phyloP scores from a whole-genome alignment of 345 rosid species.

The Cardiospermum halicacabum region DNA sequence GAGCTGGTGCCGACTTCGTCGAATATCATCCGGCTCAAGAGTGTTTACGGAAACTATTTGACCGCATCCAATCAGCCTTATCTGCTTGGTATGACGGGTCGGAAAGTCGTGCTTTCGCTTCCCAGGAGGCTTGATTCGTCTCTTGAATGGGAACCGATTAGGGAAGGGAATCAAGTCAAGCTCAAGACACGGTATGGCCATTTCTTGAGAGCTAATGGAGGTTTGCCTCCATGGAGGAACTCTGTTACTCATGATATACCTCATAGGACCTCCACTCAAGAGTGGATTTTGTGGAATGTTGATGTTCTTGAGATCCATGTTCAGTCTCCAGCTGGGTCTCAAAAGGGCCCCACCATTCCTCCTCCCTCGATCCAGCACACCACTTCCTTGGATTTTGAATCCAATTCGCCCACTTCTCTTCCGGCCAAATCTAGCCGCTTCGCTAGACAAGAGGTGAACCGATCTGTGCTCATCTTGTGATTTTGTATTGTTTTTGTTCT shows the following conservation, averaged over 20 bases:
- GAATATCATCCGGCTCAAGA: slow-evolving; percentile 56
- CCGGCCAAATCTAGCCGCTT: slow-evolving; percentile 39
- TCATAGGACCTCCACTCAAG: slow-evolving; percentile 54
- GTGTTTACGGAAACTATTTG: slow-evolving; percentile 64
- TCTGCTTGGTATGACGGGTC: slow-evolving; percentile 71
- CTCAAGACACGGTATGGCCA: slow-evolving; percentile 56
- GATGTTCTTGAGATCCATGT: slow-evolving; percentile 51
- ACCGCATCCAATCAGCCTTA: slow-evolving; percentile 81
- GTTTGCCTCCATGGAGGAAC: slow-evolving; percentile 77
- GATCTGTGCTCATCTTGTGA: neutral
- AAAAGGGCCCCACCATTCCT: slow-evolving; percentile 7
- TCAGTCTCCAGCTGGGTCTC: slow-evolving; percentile 26
- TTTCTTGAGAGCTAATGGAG: slow-evolving; percentile 67
- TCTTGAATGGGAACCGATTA: slow-evolving; percentile 78
- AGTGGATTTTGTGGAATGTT: slow-evolving; percentile 70
- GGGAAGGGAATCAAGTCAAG: slow-evolving; percentile 43
- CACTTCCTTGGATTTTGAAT: slow-evolving; percentile 41
- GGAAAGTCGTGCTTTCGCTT: slow-evolving; percentile 57
- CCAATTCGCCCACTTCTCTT: slow-evolving; percentile 42
- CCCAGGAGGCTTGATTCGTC: slow-evolving; percentile 49
- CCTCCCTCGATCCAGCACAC: slow-evolving; percentile 23
- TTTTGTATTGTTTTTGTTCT: neutral
- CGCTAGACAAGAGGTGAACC: slow-evolving; percentile 69
- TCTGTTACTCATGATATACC: slow-evolving; percentile 74
- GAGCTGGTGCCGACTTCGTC: slow-evolving; percentile 48